Evolutionary conservation across 805 yeast species (phyloP).

Genomic region (Barnettozyma sp.): DNA sequence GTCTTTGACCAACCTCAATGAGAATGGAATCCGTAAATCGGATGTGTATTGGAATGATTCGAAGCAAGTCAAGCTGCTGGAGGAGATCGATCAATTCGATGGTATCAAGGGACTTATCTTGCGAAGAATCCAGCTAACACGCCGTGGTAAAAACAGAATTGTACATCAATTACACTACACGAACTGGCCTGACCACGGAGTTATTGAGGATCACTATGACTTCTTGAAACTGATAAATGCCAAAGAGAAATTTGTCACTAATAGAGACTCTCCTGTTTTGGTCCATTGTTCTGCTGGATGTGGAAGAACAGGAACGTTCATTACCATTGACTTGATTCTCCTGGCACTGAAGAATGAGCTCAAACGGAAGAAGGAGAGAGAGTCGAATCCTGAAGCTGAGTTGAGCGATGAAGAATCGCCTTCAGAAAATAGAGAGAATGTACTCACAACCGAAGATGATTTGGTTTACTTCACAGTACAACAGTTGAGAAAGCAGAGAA

Average conservation of each 20-base stretch:
- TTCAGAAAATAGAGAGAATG: conserved; percentile 6
- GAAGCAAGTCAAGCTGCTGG: conserved; percentile 29
- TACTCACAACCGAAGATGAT: conserved; percentile 37
- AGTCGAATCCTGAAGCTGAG: conserved; percentile 3
- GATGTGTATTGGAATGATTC: conserved; percentile 74
- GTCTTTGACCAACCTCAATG: conserved; percentile 69
- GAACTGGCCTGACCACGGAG: conserved; percentile 82
- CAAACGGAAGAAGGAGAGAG: background rate
- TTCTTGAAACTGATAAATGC: conserved; percentile 27
- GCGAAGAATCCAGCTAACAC: conserved; percentile 22
- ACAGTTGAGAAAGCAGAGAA: conserved; percentile 62
- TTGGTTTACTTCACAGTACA: conserved; percentile 53
- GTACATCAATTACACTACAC: conserved; percentile 69
- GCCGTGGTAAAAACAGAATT: conserved; percentile 28
- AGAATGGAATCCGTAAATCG: conserved; percentile 73
- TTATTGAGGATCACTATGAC: conserved; percentile 35
- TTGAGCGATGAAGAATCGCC: background rate
- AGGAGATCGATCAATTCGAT: conserved; percentile 25
- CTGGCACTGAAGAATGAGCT: conserved; percentile 14
- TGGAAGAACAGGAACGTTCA: conserved; percentile 90
- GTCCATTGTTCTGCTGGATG: conserved; percentile 98
- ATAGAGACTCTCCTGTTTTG: conserved; percentile 43
- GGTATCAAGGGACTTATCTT: conserved; percentile 29
- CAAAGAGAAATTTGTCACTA: conserved; percentile 24
- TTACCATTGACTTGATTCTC: conserved; percentile 47